These are phyloP conservation scores for Daedaleopsis nitida DNA, from an alignment of 768 basidiomycete species.

Conservation along the genomic window DNA sequence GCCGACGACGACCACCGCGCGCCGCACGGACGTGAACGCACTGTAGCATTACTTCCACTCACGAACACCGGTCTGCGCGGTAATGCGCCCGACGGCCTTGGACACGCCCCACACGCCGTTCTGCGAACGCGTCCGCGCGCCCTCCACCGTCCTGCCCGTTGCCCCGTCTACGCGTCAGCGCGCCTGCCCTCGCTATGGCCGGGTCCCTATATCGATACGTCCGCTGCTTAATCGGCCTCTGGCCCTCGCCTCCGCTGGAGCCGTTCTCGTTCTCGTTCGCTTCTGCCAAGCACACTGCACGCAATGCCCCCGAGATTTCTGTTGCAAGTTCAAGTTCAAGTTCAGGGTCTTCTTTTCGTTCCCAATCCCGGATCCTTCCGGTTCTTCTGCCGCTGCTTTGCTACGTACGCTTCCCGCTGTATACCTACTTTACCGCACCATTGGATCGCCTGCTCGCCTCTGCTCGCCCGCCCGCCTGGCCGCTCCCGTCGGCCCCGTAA, in stretches of 20 bases:
- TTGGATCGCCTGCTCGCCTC: constrained; percentile 5
- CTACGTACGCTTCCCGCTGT: constrained; percentile 1
- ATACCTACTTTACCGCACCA: constrained; percentile 10
- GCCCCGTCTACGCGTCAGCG: background rate
- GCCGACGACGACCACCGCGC: background rate
- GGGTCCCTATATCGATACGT: background rate
- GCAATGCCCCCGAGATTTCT: no score
- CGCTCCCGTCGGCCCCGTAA: no score
- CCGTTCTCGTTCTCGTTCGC: no score
- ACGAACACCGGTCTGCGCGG: background rate
- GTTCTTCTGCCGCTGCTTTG: background rate
- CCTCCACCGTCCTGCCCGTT: background rate
- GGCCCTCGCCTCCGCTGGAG: background rate
- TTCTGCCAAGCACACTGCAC: background rate
- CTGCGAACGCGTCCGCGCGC: background rate
- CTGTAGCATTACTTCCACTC: background rate
- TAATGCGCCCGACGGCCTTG: no score
- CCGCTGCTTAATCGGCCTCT: background rate
- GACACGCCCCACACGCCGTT: background rate
- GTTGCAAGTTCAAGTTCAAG: no score
- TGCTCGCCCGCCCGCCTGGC: no score
- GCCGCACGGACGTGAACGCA: background rate
- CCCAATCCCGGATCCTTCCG: no score
- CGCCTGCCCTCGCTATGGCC: no score
- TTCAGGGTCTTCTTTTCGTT: no score